Conservation (phyloP, 2,329 filamentous ascomycete genomes). For the Thyridium curvatum region DNA sequence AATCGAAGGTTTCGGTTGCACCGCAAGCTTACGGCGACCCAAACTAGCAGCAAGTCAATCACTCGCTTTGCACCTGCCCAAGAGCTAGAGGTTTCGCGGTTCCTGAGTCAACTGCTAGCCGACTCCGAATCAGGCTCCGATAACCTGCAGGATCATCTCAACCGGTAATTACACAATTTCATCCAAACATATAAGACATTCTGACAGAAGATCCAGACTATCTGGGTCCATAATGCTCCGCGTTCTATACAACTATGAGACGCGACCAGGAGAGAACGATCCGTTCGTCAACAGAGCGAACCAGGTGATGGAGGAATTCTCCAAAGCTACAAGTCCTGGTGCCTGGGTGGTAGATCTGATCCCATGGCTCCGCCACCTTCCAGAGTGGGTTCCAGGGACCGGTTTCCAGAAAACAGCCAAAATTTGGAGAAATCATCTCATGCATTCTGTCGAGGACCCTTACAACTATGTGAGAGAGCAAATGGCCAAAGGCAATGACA, state of each 20-base stretch:
- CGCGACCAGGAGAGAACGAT: conserved; percentile 13
- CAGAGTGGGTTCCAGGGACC: conserved; percentile 19
- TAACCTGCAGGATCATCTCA: background rate
- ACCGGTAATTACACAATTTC: conserved; percentile 8
- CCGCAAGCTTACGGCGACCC: background rate
- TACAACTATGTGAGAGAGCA: conserved; percentile 12
- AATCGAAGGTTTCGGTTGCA: background rate
- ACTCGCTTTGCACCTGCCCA: conserved; percentile 22
- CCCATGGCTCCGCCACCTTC: conserved; percentile 16
- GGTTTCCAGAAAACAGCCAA: conserved; percentile 14
- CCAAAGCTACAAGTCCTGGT: conserved; percentile 7
- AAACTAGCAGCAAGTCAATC: background rate
- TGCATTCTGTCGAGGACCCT: conserved; percentile 10
- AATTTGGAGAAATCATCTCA: conserved; percentile 7
- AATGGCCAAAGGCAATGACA: conserved; percentile 4
- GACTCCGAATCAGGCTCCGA: background rate
- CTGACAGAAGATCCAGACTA: conserved; percentile 26
- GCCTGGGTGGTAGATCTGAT: conserved; percentile 19
- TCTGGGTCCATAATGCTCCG: conserved; percentile 17
- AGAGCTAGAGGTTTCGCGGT: conserved; percentile 7
- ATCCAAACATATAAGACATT: conserved; percentile 12
- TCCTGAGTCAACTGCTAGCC: no score
- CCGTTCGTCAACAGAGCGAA: conserved; percentile 13
- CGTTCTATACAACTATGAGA: conserved; percentile 19
- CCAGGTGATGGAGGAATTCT: conserved; percentile 13